Percentiles rank a stretch among this genome's conserved stretches.
phyloP scores from a whole-genome alignment of 805 yeast genomes.

The Lipomyces spencermartinsiae region DNA sequence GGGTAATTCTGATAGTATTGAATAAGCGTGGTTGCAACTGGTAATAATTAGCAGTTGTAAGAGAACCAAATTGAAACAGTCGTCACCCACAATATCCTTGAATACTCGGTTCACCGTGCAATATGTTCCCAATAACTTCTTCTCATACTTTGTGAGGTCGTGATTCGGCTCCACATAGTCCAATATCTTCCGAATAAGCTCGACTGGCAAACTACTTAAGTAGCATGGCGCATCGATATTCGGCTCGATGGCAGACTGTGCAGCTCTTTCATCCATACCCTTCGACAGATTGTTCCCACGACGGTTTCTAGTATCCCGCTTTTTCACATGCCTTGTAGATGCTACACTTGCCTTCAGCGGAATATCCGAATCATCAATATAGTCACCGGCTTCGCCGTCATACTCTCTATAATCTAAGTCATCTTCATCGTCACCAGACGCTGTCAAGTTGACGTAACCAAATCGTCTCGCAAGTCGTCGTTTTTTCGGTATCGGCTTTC shows the following conservation, averaged over 20 bases:
- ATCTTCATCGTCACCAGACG: constrained; percentile 34
- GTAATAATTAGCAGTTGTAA: neutral
- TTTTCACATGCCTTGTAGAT: neutral
- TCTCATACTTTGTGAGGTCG: constrained; percentile 21
- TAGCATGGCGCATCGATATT: constrained; percentile 5
- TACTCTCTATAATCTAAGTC: constrained; percentile 28
- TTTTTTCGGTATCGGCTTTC: constrained; percentile 5
- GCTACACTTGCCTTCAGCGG: neutral
- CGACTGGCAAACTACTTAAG: constrained; percentile 14
- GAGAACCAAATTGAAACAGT: neutral
- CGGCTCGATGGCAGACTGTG: neutral
- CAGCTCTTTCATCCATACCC: neutral
- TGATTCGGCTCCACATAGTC: constrained; percentile 20
- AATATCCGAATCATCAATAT: constrained; percentile 2
- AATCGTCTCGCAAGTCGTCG: constrained; percentile 6
- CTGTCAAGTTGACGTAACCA: constrained; percentile 17
- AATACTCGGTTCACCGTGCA: constrained; percentile 24
- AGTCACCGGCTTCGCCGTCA: constrained; percentile 10
- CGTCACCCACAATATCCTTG: constrained; percentile 24
- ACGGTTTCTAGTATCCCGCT: neutral
- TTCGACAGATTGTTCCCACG: neutral
- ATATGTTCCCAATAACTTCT: constrained; percentile 16
- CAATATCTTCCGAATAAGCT: constrained; percentile 18
- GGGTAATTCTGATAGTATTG: constrained; percentile 19
- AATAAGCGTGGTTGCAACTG: constrained; percentile 34